A percentile compares a stretch with the other conserved stretches of the same genome.
Conservation (phyloP, 1,139 yeast species). For the Hyphopichia pseudoburtonii region DNA sequence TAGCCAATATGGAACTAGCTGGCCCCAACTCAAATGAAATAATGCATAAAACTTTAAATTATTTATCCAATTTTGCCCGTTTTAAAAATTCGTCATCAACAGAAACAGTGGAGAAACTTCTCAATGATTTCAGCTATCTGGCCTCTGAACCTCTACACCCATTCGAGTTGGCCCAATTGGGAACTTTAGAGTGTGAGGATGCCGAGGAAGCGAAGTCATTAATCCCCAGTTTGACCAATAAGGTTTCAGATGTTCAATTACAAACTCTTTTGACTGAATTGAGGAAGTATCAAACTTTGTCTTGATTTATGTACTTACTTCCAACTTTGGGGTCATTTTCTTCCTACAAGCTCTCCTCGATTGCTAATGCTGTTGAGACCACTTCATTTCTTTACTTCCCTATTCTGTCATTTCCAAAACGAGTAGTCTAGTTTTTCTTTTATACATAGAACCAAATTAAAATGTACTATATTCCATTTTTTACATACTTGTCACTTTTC, state of each 20-base stretch:
- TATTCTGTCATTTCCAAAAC: background rate
- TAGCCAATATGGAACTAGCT: constrained; percentile 69
- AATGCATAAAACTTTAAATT: constrained; percentile 87
- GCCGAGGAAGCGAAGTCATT: constrained; percentile 96
- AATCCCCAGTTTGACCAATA: constrained; percentile 79
- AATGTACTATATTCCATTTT: too few species aligned
- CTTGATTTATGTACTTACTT: constrained; percentile 14
- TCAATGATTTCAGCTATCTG: constrained; percentile 67
- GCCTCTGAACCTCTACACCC: constrained; percentile 74
- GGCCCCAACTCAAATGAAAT: constrained; percentile 64
- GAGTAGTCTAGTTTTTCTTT: too few species aligned
- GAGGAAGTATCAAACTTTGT: constrained; percentile 58
- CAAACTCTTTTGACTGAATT: constrained; percentile 86
- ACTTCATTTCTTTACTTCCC: too few species aligned
- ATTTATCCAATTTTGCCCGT: constrained; percentile 80
- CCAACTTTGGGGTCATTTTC: too few species aligned
- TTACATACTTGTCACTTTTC: too few species aligned
- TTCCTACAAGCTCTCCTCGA: too few species aligned
- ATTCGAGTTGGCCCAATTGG: constrained; percentile 92
- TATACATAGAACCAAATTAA: too few species aligned
- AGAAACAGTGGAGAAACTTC: constrained; percentile 84
- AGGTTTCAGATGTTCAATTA: constrained; percentile 83
- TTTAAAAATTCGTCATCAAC: constrained; percentile 92
- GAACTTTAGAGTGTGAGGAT: constrained; percentile 92
- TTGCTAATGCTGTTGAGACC: too few species aligned